phyloP scores from a whole-genome alignment of 495 filamentous ascomycete genomes.

The Penicillium chermesinum region DNA sequence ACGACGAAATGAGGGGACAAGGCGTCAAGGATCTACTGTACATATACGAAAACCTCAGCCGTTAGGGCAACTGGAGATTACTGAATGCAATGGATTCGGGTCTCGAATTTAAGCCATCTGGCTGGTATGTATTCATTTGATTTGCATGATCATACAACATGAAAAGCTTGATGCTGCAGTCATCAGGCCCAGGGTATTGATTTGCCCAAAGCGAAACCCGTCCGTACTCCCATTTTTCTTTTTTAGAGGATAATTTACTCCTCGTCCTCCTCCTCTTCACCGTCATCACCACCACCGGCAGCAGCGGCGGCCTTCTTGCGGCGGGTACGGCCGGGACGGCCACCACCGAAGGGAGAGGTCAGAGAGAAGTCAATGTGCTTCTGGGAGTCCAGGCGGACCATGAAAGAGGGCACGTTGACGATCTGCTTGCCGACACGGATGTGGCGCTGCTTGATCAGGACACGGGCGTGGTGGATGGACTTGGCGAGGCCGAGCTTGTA shows the following conservation, averaged over 20 bases:
- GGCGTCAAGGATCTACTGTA: constrained; percentile 24
- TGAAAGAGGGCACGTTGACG: constrained; percentile 98
- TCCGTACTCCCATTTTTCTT: constrained; percentile 33
- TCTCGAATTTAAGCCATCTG: constrained; percentile 33
- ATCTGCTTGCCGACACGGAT: constrained; percentile 99
- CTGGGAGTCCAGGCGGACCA: constrained; percentile 99
- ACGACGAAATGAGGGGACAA: constrained; percentile 15
- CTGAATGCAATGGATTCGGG: constrained; percentile 17
- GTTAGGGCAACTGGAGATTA: constrained; percentile 1
- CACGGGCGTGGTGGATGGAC: constrained; percentile 99
- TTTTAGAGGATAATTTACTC: constrained; percentile 46
- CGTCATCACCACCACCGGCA: constrained; percentile 80
- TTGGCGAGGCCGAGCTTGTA: constrained; percentile 99
- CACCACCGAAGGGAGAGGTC: constrained; percentile 94
- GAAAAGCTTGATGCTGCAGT: constrained; percentile 40
- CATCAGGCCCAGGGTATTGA: constrained; percentile 35
- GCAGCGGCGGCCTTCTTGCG: constrained; percentile 99
- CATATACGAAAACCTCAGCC: constrained; percentile 4
- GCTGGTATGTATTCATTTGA: constrained; percentile 39
- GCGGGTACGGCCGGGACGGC: constrained; percentile 89
- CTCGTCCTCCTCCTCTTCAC: constrained; percentile 87
- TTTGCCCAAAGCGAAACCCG: constrained; percentile 41
- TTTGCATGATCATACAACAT: constrained; percentile 45
- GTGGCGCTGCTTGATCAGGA: constrained; percentile 97
- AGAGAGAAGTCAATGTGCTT: constrained; percentile 99